Conservation (phyloP, 495 filamentous ascomycete genomes). For the Penicillium arizonense region DNA sequence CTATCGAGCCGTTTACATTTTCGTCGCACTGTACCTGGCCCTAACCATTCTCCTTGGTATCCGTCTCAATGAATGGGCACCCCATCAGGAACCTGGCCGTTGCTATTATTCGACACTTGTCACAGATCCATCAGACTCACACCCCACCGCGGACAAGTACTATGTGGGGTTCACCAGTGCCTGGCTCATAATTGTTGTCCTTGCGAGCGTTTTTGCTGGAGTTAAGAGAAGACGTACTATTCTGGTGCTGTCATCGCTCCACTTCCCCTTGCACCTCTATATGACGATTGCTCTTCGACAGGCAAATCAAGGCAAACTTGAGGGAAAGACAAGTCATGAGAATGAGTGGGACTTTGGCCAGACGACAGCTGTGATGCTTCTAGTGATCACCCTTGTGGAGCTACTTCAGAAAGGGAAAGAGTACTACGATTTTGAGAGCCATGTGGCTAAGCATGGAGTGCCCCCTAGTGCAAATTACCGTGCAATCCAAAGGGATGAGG, state of each 20-base stretch:
- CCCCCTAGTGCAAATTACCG: background rate
- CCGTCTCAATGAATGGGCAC: conserved; percentile 28
- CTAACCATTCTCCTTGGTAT: conserved; percentile 31
- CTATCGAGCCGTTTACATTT: conserved; percentile 30
- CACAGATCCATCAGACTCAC: conserved; percentile 12
- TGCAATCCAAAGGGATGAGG: background rate
- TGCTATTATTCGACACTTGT: conserved; percentile 29
- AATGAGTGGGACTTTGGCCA: conserved; percentile 40
- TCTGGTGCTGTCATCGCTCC: conserved; percentile 23
- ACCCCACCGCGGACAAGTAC: conserved; percentile 25
- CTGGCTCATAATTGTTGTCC: conserved; percentile 30
- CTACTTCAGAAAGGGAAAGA: conserved; percentile 21
- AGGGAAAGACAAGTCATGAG: conserved; percentile 25
- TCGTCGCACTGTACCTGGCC: conserved; percentile 24
- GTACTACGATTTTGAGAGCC: conserved; percentile 28
- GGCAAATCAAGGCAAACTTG: conserved; percentile 30
- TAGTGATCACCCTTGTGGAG: conserved; percentile 26
- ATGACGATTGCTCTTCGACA: conserved; percentile 33
- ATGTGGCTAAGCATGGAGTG: conserved; percentile 9
- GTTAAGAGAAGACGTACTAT: conserved; percentile 20
- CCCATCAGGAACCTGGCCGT: conserved; percentile 17
- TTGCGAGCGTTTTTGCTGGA: conserved; percentile 24
- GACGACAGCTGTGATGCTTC: conserved; percentile 32
- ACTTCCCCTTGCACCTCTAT: conserved; percentile 37
- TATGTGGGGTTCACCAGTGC: conserved; percentile 28